phyloP scores from a whole-genome alignment of 768 basidiomycete species.

The Hericium coralloides region DNA sequence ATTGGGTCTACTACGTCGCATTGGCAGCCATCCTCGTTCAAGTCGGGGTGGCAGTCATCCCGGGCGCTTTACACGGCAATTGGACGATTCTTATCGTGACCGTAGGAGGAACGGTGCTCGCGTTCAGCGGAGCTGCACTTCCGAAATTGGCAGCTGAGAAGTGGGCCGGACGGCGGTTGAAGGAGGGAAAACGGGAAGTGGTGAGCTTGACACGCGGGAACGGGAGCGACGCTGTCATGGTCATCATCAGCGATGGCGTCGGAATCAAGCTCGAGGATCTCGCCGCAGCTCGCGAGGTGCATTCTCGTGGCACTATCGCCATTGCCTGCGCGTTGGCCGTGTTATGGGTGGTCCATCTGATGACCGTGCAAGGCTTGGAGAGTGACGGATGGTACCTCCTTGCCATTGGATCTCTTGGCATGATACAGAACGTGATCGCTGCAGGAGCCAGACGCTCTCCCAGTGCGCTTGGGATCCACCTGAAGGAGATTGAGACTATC shows the following conservation, averaged over 20 bases:
- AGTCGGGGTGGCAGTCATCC: conserved; percentile 21
- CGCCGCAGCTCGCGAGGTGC: conserved; percentile 17
- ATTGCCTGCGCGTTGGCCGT: conserved; percentile 9
- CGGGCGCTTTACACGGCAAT: conserved; percentile 17
- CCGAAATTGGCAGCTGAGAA: conserved; percentile 25
- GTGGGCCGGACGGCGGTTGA: conserved; percentile 18
- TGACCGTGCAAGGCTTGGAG: conserved; percentile 17
- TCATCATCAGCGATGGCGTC: conserved; percentile 20
- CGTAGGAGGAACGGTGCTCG: conserved; percentile 19
- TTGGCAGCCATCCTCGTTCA: conserved; percentile 18
- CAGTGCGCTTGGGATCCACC: conserved; percentile 18
- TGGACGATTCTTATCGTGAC: conserved; percentile 25
- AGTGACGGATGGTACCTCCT: conserved; percentile 18
- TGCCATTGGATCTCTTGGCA: conserved; percentile 18
- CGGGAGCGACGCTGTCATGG: conserved; percentile 20
- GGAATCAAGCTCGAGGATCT: conserved; percentile 23
- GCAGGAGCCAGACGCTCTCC: conserved; percentile 16
- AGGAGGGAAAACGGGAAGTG: conserved; percentile 19
- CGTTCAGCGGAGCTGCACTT: conserved; percentile 16
- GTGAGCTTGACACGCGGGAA: conserved; percentile 23
- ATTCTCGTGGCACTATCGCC: conserved; percentile 4
- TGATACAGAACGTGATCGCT: conserved; percentile 19
- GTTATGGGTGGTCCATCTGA: conserved; percentile 19
- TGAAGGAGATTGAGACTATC: conserved; percentile 4
- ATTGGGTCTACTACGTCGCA: conserved; percentile 22